phyloP scores from a whole-genome alignment of 2,329 filamentous ascomycete genomes.

The Xylaria digitata region DNA sequence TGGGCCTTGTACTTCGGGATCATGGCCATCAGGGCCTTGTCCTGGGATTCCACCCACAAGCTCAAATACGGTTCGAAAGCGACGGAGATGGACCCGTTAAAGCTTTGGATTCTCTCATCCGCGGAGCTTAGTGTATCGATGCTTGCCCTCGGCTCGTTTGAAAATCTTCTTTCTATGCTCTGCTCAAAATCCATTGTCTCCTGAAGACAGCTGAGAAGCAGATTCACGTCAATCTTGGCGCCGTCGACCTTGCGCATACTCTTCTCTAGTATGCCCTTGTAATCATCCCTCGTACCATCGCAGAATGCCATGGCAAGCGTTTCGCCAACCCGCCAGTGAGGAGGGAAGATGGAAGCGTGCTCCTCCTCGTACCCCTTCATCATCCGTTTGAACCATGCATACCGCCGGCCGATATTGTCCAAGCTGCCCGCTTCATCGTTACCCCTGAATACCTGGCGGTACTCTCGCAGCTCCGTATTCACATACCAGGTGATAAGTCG shows the following conservation, averaged over 20 bases:
- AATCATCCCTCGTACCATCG: constrained; percentile 94
- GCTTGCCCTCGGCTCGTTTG: constrained; percentile 77
- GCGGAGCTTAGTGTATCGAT: constrained; percentile 88
- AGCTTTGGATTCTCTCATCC: constrained; percentile 80
- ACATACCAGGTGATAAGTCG: constrained; percentile 96
- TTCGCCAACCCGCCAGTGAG: constrained; percentile 90
- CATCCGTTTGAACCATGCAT: constrained; percentile 96
- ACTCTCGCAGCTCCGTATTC: constrained; percentile 95
- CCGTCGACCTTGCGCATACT: constrained; percentile 84
- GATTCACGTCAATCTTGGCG: constrained; percentile 85
- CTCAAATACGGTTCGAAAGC: constrained; percentile 98
- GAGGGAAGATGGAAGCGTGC: constrained; percentile 86
- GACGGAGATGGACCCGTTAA: constrained; percentile 91
- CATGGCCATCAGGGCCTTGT: constrained; percentile 84
- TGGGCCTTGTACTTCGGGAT: constrained; percentile 90
- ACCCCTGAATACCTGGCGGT: constrained; percentile 92
- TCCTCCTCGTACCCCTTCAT: constrained; percentile 96
- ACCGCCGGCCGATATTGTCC: constrained; percentile 94
- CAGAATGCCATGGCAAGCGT: constrained; percentile 91
- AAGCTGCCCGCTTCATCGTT: constrained; percentile 96
- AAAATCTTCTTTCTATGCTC: constrained; percentile 84
- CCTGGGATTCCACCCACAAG: constrained; percentile 96
- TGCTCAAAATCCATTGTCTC: constrained; percentile 98
- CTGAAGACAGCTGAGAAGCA: constrained; percentile 88
- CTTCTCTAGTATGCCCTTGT: constrained; percentile 89